Evolutionary conservation across 2,329 filamentous ascomycete species (phyloP).

Genomic region (Colletotrichum sp.): DNA sequence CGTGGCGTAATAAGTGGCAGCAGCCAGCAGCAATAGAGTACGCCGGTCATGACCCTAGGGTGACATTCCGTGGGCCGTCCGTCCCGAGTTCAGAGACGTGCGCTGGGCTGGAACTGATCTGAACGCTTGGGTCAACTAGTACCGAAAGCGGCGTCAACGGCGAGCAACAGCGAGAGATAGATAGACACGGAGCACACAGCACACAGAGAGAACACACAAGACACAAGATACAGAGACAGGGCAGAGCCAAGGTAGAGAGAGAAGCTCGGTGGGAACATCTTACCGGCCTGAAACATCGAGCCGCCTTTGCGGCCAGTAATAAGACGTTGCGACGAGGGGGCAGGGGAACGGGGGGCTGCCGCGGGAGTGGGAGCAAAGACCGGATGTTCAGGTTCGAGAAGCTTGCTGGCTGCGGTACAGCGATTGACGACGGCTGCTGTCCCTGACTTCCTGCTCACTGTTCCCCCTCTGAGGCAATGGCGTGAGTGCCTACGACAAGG

Average conservation of each 20-base stretch:
- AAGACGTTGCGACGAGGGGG: background rate
- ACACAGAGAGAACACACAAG: background rate
- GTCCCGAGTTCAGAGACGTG: constrained; percentile 1
- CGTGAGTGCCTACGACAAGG: background rate
- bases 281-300: constrained; percentile 21
- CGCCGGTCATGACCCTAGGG: background rate
- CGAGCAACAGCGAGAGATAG: background rate
- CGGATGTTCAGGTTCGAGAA: constrained; percentile 13
- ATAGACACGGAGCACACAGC: background rate
- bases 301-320: constrained; percentile 1
- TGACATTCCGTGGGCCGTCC: background rate
- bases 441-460: background rate
- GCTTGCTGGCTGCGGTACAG: background rate
- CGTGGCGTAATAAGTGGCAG: background rate
- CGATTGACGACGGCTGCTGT: background rate
- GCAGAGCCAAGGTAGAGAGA: background rate
- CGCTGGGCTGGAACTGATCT: background rate
- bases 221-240: background rate
- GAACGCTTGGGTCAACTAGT: background rate
- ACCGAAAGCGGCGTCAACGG: background rate
- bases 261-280: constrained; percentile 19
- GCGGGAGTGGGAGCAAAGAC: constrained; percentile 8
- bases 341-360: background rate
- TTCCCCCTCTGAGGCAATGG: background rate
- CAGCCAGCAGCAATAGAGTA: background rate